phyloP scores from a whole-genome alignment of 2,329 filamentous ascomycete genomes.

The Graphiopsis chlorocephala region DNA sequence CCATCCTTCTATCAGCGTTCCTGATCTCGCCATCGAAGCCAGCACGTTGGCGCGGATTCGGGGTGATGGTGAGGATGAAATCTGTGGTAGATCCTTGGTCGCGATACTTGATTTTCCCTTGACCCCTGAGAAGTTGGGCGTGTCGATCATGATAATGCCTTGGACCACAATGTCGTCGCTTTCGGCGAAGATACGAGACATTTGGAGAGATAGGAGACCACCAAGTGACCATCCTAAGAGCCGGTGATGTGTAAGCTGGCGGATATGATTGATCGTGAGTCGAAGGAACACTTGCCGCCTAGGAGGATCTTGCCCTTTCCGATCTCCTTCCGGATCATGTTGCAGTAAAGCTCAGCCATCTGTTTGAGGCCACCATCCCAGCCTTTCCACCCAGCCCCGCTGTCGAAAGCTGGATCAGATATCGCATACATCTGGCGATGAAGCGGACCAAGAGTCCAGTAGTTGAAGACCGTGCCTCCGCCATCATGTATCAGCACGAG shows the following conservation, averaged over 20 bases:
- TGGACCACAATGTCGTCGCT: not conserved
- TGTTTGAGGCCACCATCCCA: not conserved
- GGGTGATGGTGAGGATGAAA: not conserved
- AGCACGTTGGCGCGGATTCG: not conserved
- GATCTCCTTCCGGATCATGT: not conserved
- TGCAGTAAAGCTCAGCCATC: not conserved
- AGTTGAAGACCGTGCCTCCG: not conserved
- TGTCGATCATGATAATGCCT: conserved; percentile 4
- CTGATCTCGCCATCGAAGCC: not conserved
- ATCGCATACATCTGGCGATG: not conserved
- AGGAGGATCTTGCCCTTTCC: not conserved
- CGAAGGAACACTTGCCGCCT: not conserved
- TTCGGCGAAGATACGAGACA: not conserved
- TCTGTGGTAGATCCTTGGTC: not conserved
- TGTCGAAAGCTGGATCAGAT: not conserved
- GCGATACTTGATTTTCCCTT: not conserved
- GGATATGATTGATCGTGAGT: not conserved
- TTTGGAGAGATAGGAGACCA: not conserved
- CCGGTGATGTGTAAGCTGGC: not conserved
- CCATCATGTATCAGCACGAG: not conserved
- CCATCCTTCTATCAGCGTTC: not conserved
- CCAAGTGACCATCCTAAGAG: not conserved
- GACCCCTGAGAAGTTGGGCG: not conserved
- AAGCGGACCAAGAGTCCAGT: not conserved
- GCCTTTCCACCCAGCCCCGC: not conserved